A percentile compares a stretch with the other conserved stretches of the same genome.
Conservation (phyloP, 2,329 filamentous ascomycete species). For the Alternaria sp. region DNA sequence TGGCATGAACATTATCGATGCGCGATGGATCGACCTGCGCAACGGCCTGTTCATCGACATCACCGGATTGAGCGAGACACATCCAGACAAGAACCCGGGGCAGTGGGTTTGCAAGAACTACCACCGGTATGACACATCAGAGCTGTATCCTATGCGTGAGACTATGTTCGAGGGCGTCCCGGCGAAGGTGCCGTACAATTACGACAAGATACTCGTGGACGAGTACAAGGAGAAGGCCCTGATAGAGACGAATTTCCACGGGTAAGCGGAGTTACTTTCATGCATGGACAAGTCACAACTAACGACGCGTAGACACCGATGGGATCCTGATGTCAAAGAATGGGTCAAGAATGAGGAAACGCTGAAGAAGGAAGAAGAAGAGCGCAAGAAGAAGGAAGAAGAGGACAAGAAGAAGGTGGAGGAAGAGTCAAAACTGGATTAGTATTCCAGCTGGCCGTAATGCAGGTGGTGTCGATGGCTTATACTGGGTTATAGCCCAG, state of each 20-base stretch:
- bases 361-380: constrained; percentile 16
- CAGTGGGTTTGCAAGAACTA: constrained; percentile 81
- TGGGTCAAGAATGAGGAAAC: constrained; percentile 58
- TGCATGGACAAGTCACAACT: neutral
- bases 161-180: constrained; percentile 76
- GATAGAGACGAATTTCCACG: constrained; percentile 65
- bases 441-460: constrained; percentile 28
- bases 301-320: constrained; percentile 60
- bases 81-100: constrained; percentile 65
- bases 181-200: constrained; percentile 72
- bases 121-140: constrained; percentile 72
- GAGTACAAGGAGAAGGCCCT: constrained; percentile 71
- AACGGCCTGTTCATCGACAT: constrained; percentile 87
- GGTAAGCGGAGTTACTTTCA: constrained; percentile 50
- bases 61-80: constrained; percentile 74
- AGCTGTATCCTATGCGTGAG: constrained; percentile 77
- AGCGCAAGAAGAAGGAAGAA: constrained; percentile 12
- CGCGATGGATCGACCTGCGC: constrained; percentile 77
- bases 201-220: constrained; percentile 68
- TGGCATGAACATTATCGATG: constrained; percentile 82
- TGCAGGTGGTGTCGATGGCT: neutral
- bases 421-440: constrained; percentile 23
- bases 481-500: constrained; percentile 5
- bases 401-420: constrained; percentile 16
- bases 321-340: constrained; percentile 63